These are phyloP conservation scores for Hyphodiscus hymeniophilus DNA, from an alignment of 495 filamentous ascomycete species.

Conservation along the genomic window DNA sequence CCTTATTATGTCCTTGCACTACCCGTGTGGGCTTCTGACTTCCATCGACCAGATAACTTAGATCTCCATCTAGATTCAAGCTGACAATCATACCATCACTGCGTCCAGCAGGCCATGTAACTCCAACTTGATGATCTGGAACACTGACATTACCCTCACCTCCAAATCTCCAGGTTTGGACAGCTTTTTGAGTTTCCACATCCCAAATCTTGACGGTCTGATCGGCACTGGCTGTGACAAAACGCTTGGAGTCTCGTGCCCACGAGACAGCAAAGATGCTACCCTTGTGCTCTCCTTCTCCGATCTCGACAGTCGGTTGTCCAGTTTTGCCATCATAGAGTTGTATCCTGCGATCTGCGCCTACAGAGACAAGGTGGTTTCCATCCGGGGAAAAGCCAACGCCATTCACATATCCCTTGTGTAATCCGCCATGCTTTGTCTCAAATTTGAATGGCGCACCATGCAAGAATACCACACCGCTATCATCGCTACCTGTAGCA, in stretches of 20 bases:
- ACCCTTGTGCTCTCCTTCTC: constrained; percentile 76
- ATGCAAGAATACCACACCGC: constrained; percentile 81
- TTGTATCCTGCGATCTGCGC: constrained; percentile 81
- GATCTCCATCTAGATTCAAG: constrained; percentile 75
- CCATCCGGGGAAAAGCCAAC: constrained; percentile 90
- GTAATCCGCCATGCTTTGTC: constrained; percentile 59
- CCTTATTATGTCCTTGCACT: constrained; percentile 90
- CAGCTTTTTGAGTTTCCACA: constrained; percentile 64
- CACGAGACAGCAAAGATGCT: constrained; percentile 90
- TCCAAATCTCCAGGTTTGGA: constrained; percentile 82
- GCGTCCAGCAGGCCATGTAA: constrained; percentile 81
- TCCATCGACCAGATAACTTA: constrained; percentile 78
- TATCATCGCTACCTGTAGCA: constrained; percentile 85
- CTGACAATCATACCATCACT: constrained; percentile 83
- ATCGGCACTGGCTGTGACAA: constrained; percentile 89
- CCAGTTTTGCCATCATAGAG: constrained; percentile 94
- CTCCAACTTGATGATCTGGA: constrained; percentile 85
- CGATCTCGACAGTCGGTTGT: constrained; percentile 66
- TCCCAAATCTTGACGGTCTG: constrained; percentile 90
- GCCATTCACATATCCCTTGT: constrained; percentile 83
- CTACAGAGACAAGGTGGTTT: constrained; percentile 72
- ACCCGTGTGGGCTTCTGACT: constrained; percentile 58
- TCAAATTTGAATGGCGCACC: constrained; percentile 94
- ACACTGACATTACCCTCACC: constrained; percentile 67
- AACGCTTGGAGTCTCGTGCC: constrained; percentile 78